phyloP scores from a whole-genome alignment of 495 filamentous ascomycete genomes.

The Lindgomyces ingoldianus region DNA sequence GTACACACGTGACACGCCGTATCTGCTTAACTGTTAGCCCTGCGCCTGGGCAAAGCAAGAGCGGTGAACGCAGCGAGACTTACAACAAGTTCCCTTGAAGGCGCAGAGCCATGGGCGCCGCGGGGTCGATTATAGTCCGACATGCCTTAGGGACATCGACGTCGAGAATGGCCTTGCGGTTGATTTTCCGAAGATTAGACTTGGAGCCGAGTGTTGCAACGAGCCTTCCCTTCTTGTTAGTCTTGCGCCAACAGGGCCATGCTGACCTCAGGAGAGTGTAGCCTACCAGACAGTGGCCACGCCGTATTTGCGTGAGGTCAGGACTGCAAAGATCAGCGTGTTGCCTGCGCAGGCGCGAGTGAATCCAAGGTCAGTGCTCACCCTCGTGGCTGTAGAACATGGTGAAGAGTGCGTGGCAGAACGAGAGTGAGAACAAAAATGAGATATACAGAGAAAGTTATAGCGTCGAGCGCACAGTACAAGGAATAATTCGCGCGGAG shows the following conservation, averaged over 20 bases:
- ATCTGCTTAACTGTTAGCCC: conserved; percentile 50
- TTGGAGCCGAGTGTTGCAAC: conserved; percentile 85
- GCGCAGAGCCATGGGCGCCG: conserved; percentile 85
- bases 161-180: conserved; percentile 82
- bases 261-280: neutral
- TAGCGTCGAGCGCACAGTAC: neutral
- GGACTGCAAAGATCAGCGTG: conserved; percentile 57
- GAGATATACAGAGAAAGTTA: conserved; percentile 5
- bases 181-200: conserved; percentile 70
- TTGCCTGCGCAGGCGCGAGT: neutral
- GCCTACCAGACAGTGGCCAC: conserved; percentile 94
- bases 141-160: conserved; percentile 88
- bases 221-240: conserved; percentile 59
- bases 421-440: neutral
- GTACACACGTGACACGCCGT: conserved; percentile 81
- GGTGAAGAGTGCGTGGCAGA: conserved; percentile 35
- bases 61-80: conserved; percentile 33
- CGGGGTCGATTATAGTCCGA: conserved; percentile 77
- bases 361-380: conserved; percentile 47
- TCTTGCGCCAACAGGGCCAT: neutral
- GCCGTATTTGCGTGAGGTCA: conserved; percentile 84
- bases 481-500: neutral
- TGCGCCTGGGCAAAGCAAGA: neutral
- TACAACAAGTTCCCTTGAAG: conserved; percentile 87
- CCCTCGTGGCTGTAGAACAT: conserved; percentile 97